Evolutionary conservation across 257 asterid genomes (phyloP).

Genomic region (Nicotiana paniculata): DNA sequence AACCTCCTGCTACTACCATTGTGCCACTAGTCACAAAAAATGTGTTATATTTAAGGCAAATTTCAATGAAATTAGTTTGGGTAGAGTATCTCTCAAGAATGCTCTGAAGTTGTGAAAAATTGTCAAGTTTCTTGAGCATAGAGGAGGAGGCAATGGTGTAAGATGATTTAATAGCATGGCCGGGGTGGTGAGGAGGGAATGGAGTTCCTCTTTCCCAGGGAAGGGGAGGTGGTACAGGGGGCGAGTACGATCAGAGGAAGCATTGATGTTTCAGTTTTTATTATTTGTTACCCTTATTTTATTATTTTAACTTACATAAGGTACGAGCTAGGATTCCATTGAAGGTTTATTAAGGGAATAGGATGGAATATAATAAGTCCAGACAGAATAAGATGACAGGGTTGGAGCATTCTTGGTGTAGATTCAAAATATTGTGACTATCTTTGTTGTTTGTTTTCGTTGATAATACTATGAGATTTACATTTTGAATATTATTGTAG

Average conservation of each 20-base stretch:
- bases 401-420: background rate
- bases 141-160: too few relatives aligned
- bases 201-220: too few relatives aligned
- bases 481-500: slow-evolving; percentile 23
- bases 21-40: too few relatives aligned
- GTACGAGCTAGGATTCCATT: background rate
- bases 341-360: background rate
- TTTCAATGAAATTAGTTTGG: background rate
- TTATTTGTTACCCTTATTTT: background rate
- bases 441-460: background rate
- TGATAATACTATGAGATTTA: background rate
- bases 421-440: background rate
- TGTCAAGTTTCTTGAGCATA: too few relatives aligned
- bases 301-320: background rate
- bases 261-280: too few relatives aligned
- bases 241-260: too few relatives aligned
- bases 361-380: background rate
- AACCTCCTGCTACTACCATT: too few relatives aligned
- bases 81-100: background rate
- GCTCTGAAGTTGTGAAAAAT: too few relatives aligned
- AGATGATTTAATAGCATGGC: too few relatives aligned
- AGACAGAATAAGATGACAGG: background rate
- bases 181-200: too few relatives aligned
- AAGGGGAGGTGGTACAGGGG: too few relatives aligned
- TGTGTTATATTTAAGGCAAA: background rate